Evolutionary conservation across 2,329 filamentous ascomycete genomes (phyloP).

Genomic region (Neofusicoccum sp.): DNA sequence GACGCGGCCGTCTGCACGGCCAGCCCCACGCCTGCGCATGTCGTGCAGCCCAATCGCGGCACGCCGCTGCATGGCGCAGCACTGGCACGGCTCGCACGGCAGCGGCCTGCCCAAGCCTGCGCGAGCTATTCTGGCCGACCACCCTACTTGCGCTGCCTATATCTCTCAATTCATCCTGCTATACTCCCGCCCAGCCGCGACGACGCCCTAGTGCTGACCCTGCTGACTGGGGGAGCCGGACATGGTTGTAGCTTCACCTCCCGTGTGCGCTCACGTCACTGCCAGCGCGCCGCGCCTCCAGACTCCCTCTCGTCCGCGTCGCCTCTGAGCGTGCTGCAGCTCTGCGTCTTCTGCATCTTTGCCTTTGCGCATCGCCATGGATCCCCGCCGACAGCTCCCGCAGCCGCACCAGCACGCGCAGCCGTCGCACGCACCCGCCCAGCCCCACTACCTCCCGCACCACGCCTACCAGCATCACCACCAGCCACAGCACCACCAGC

Average conservation of each 20-base stretch:
- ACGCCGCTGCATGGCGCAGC: not conserved
- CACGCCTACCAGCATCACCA: not conserved
- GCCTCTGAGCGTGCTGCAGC: not conserved
- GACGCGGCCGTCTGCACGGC: not conserved
- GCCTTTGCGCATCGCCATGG: not conserved
- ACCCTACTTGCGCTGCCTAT: slow-evolving; percentile 2
- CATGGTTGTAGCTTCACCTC: not conserved
- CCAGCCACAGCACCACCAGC: not conserved
- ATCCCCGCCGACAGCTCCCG: slow-evolving; percentile 1
- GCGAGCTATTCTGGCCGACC: slow-evolving; percentile 3
- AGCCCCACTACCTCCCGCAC: slow-evolving; percentile 3
- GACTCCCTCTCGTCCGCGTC: not conserved
- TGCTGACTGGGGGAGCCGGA: not conserved
- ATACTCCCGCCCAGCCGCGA: not conserved
- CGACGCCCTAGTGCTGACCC: slow-evolving; percentile 2
- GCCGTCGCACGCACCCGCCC: not conserved
- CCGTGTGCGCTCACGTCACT: slow-evolving; percentile 11
- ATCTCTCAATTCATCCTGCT: slow-evolving; percentile 1
- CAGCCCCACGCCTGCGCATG: slow-evolving; percentile 7
- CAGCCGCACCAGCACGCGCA: not conserved
- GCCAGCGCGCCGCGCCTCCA: not conserved
- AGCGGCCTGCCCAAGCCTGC: slow-evolving; percentile 4
- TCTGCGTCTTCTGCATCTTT: not conserved
- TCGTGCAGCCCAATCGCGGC: slow-evolving; percentile 12
- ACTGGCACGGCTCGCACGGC: slow-evolving; percentile 2